Evolutionary conservation across 2,329 filamentous ascomycete species (phyloP).

Genomic region (Colletotrichum sp.): DNA sequence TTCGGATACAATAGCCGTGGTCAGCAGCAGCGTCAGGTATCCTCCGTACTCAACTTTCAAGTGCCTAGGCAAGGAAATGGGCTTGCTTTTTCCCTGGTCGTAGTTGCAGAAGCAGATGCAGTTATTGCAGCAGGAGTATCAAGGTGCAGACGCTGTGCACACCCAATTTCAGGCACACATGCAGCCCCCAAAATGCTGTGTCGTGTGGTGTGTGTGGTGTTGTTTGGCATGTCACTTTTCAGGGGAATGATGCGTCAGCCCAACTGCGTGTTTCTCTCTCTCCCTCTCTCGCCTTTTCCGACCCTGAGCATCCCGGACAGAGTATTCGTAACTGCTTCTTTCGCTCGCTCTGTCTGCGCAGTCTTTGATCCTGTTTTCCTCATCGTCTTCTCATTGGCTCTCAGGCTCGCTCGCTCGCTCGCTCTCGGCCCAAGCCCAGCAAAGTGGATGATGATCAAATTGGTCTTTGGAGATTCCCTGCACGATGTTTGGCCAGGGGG

Average conservation of each 20-base stretch:
- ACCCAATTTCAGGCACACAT: conserved; percentile 5
- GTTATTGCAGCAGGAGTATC: not conserved
- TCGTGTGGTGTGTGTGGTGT: not conserved
- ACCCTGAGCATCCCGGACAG: not conserved
- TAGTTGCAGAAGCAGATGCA: not conserved
- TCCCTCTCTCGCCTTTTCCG: not conserved
- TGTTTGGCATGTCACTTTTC: not conserved
- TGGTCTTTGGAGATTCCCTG: not conserved
- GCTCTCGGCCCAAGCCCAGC: not conserved
- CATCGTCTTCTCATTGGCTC: not conserved
- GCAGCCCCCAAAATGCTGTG: not conserved
- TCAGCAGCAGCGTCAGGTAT: not conserved
- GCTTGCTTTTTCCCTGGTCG: not conserved
- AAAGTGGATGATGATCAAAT: not conserved
- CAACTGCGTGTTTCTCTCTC: not conserved
- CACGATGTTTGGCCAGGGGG: conserved; percentile 3
- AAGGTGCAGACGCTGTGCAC: conserved; percentile 1
- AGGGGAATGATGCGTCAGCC: not conserved
- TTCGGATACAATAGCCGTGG: not conserved
- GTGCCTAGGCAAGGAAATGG: not conserved
- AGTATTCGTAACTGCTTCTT: not conserved
- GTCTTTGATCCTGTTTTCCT: not conserved
- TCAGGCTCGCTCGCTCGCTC: not conserved
- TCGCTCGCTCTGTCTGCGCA: not conserved
- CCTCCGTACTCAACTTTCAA: not conserved